phyloP scores from a whole-genome alignment of 1,284 basidiomycete species.

The Neotropicomus parvogracilis region DNA sequence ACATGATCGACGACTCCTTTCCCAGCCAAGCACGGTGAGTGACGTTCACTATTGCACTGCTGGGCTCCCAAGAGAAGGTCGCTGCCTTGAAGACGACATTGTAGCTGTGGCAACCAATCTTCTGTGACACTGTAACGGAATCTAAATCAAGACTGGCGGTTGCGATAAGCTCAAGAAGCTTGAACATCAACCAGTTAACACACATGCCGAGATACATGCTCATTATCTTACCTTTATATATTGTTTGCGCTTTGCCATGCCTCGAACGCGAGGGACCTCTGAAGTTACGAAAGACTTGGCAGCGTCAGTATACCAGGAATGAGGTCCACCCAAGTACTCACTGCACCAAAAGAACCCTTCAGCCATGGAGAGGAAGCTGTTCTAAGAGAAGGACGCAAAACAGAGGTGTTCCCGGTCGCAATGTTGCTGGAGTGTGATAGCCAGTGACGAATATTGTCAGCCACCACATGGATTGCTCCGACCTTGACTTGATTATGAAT shows the following conservation, averaged over 20 bases:
- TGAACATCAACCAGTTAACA: constrained; percentile 7
- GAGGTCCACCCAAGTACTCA: constrained; percentile 15
- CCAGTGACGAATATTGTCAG: constrained; percentile 36
- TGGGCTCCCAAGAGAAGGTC: constrained; percentile 40
- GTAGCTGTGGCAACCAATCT: constrained; percentile 39
- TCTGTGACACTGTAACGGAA: constrained; percentile 25
- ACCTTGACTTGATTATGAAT: constrained; percentile 47
- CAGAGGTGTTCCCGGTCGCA: constrained; percentile 12
- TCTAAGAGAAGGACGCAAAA: constrained; percentile 16
- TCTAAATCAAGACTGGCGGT: constrained; percentile 19
- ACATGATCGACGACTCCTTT: constrained; percentile 31
- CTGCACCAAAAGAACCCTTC: constrained; percentile 29
- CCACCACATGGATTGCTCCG: constrained; percentile 46
- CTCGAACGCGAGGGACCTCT: constrained; percentile 11
- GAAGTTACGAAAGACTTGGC: constrained; percentile 20
- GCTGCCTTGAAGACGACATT: constrained; percentile 42
- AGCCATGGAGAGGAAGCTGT: constrained; percentile 27
- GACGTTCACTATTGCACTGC: constrained; percentile 42
- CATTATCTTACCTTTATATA: constrained; percentile 14
- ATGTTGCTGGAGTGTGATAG: constrained; percentile 17
- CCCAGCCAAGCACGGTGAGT: constrained; percentile 57
- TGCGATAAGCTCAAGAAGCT: constrained; percentile 24
- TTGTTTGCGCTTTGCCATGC: constrained; percentile 15
- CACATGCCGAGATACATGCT: background rate
- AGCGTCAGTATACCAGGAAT: constrained; percentile 8